Evolutionary conservation across 2,329 filamentous ascomycete genomes (phyloP).

Genomic region (Xylariaceae sp.): DNA sequence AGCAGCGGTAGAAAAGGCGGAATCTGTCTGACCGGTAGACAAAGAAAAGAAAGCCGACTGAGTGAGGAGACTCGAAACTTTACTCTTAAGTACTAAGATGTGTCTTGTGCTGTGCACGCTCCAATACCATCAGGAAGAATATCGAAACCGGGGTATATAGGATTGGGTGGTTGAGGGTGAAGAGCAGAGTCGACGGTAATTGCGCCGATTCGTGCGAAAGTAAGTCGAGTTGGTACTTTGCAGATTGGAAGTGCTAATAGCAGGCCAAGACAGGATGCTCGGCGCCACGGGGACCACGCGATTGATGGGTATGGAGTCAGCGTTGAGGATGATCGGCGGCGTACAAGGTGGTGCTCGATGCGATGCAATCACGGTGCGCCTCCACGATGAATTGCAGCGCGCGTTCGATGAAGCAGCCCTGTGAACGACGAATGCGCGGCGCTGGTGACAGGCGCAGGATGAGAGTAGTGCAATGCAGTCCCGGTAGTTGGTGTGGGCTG

Average conservation of each 20-base stretch:
- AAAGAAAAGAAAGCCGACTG: conserved; percentile 26
- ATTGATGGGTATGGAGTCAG: conserved; percentile 14
- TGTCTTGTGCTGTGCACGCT: conserved; percentile 29
- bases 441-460: conserved; percentile 14
- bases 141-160: conserved; percentile 9
- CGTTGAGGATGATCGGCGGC: neutral
- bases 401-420: conserved; percentile 9
- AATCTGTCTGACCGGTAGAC: conserved; percentile 27
- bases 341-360: conserved; percentile 3
- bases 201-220: conserved; percentile 30
- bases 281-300: neutral
- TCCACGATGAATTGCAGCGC: neutral
- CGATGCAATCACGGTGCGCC: conserved; percentile 14
- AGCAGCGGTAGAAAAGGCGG: conserved; percentile 20
- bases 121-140: conserved; percentile 21
- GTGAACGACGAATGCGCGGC: conserved; percentile 14
- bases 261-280: conserved; percentile 8
- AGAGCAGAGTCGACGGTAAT: conserved; percentile 24
- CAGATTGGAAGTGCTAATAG: conserved; percentile 14
- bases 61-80: conserved; percentile 23
- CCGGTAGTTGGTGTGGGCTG: conserved; percentile 17
- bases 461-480: conserved; percentile 9
- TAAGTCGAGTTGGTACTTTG: conserved; percentile 19
- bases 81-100: conserved; percentile 24
- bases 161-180: conserved; percentile 19